These are phyloP conservation scores for Tinospora cordifolia DNA, from an alignment of 164 flowering plant species.

Conservation along the genomic window DNA sequence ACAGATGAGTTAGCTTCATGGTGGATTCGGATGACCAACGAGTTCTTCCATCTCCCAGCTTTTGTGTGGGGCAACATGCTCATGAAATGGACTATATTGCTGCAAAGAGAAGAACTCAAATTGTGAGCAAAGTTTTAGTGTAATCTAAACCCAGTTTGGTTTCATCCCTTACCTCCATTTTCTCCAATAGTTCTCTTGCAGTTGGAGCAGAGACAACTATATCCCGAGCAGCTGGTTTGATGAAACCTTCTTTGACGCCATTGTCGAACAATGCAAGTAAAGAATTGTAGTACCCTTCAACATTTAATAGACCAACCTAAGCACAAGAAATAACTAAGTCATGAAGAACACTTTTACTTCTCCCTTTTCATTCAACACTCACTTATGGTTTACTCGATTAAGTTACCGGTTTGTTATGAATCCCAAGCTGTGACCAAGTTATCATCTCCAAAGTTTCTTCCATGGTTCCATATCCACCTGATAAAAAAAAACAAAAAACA, in stretches of 20 bases:
- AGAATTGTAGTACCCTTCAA: slow-evolving; percentile 75
- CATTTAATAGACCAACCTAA: slow-evolving; percentile 84
- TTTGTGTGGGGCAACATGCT: slow-evolving; percentile 64
- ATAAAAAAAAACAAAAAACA: no score
- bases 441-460: slow-evolving; percentile 89
- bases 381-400: not conserved
- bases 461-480: slow-evolving; percentile 98
- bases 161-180: slow-evolving; percentile 58
- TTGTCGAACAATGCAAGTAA: slow-evolving; percentile 79
- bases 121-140: not conserved
- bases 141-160: not conserved
- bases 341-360: not conserved
- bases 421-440: slow-evolving; percentile 93
- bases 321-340: slow-evolving; percentile 3
- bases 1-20: slow-evolving; percentile 14
- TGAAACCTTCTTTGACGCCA: slow-evolving; percentile 85
- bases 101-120: slow-evolving; percentile 27
- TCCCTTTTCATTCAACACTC: not conserved
- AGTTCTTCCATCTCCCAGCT: slow-evolving; percentile 70
- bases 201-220: slow-evolving; percentile 81
- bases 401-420: slow-evolving; percentile 81
- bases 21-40: slow-evolving; percentile 36
- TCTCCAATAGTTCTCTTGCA: slow-evolving; percentile 57
- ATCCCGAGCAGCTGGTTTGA: slow-evolving; percentile 68
- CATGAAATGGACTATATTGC: slow-evolving; percentile 63